phyloP scores from a whole-genome alignment of 495 filamentous ascomycete genomes.

The Neurospora discreta region DNA sequence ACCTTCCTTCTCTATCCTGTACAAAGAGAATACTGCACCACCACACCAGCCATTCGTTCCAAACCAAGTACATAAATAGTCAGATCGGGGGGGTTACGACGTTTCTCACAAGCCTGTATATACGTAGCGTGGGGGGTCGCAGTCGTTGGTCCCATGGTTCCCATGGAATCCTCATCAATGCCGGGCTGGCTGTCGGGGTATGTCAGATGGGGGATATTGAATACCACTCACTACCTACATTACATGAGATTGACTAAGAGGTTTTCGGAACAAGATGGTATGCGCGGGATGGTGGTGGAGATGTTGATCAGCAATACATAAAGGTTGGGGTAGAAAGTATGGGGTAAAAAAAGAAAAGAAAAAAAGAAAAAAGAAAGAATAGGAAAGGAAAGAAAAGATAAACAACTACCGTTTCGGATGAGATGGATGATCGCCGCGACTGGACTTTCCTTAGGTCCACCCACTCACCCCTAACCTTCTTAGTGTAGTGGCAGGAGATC shows the following conservation, averaged over 20 bases:
- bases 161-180: background rate
- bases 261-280: background rate
- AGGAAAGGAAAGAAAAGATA: too few species aligned
- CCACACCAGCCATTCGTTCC: background rate
- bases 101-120: background rate
- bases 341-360: background rate
- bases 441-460: background rate
- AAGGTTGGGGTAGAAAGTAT: background rate
- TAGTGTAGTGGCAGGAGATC: background rate
- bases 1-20: background rate
- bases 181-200: background rate
- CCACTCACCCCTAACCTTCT: too few species aligned
- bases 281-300: background rate
- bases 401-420: background rate
- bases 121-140: background rate
- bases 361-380: too few species aligned
- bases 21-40: background rate
- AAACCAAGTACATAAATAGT: background rate
- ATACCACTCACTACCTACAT: background rate
- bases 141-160: background rate
- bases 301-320: background rate
- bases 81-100: background rate
- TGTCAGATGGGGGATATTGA: background rate
- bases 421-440: background rate
- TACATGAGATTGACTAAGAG: too few species aligned